Evolutionary conservation across 345 rosid species (phyloP).

Genomic region (Raphanus raphanistrum): DNA sequence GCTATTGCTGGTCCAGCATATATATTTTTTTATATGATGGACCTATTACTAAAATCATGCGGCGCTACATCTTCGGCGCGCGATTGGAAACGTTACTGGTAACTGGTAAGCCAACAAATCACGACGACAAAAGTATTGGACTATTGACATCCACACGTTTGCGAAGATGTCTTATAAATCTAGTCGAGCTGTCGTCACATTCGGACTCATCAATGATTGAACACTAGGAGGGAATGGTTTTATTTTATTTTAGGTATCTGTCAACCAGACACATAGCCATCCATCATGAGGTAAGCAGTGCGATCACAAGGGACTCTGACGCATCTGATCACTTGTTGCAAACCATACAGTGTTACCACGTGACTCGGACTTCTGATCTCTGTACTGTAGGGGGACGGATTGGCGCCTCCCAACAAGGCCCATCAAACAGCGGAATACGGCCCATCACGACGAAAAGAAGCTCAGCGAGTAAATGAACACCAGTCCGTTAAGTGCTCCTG

Average conservation of each 20-base stretch:
- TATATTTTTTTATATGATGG: background rate
- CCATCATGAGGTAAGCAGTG: background rate
- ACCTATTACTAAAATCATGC: background rate
- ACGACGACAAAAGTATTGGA: background rate
- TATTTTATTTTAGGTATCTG: background rate
- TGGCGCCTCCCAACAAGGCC: too few relatives aligned
- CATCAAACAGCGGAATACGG: too few relatives aligned
- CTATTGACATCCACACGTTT: background rate
- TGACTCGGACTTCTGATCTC: slow-evolving; percentile 5
- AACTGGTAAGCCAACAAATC: background rate
- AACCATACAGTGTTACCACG: background rate
- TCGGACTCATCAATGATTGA: background rate
- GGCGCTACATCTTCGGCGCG: too few relatives aligned
- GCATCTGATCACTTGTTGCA: background rate
- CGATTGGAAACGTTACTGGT: background rate
- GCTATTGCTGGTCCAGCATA: background rate
- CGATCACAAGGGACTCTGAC: background rate
- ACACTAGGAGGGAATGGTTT: background rate
- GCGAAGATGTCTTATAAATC: background rate
- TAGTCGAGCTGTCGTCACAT: background rate
- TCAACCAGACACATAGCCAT: slow-evolving; percentile 1
- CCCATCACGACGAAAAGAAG: too few relatives aligned
- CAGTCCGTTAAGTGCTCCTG: too few relatives aligned
- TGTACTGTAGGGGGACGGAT: too few relatives aligned
- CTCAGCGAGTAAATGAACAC: too few relatives aligned